Percentiles rank a stretch among this genome's conserved stretches.
These are phyloP conservation scores for Scheffersomyces quercinus DNA, from an alignment of 1,139 yeast species.

Conservation along the genomic window DNA sequence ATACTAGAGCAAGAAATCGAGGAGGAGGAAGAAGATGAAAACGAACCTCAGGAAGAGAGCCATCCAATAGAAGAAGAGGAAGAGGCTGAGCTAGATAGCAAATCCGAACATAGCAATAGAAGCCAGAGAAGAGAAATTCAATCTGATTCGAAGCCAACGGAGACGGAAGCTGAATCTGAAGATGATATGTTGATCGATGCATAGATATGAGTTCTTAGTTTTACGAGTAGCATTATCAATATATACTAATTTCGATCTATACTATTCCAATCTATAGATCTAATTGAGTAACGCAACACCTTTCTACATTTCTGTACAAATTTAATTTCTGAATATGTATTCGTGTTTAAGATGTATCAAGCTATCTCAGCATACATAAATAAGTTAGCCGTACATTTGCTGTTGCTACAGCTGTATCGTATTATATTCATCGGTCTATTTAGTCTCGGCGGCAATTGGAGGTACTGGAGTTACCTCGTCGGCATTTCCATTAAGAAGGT, in stretches of 20 bases:
- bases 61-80: slow-evolving; percentile 13
- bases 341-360: no score
- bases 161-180: slow-evolving; percentile 6
- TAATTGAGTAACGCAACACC: no score
- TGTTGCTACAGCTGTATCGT: no score
- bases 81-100: slow-evolving; percentile 5
- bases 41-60: slow-evolving; percentile 6
- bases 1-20: slow-evolving; percentile 4
- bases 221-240: no score
- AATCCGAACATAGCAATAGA: slow-evolving; percentile 5
- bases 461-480: slow-evolving; percentile 9
- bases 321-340: no score
- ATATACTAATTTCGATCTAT: no score
- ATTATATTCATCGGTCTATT: background rate
- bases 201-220: background rate
- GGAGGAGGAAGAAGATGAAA: slow-evolving; percentile 13
- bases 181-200: slow-evolving; percentile 18
- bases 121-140: slow-evolving; percentile 7
- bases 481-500: slow-evolving; percentile 54
- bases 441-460: slow-evolving; percentile 2
- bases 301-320: background rate
- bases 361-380: no score
- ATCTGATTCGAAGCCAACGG: slow-evolving; percentile 10
- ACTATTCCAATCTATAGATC: no score
- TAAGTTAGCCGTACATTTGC: no score